These are phyloP conservation scores for Aureobasidium pullulans DNA, from an alignment of 2,329 filamentous ascomycete species.

Conservation along the genomic window DNA sequence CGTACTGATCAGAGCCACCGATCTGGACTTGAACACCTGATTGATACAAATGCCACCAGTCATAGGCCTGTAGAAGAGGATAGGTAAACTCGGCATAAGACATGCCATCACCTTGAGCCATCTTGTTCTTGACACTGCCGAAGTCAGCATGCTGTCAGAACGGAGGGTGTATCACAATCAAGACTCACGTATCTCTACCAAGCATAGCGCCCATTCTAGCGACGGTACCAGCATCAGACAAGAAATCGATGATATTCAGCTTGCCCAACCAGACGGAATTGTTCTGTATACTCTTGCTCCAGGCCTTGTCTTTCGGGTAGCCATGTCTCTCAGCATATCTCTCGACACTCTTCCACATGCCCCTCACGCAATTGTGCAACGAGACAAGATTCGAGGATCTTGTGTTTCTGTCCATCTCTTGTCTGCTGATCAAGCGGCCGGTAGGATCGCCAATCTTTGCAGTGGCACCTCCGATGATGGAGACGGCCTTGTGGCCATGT, in stretches of 20 bases:
- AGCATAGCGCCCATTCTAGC: constrained; percentile 82
- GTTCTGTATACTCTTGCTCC: constrained; percentile 63
- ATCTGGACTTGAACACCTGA: constrained; percentile 74
- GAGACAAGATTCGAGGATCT: constrained; percentile 58
- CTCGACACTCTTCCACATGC: constrained; percentile 68
- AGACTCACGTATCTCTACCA: constrained; percentile 71
- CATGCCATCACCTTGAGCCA: constrained; percentile 85
- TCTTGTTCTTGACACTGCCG: constrained; percentile 65
- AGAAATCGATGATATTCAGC: constrained; percentile 64
- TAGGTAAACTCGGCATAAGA: constrained; percentile 91
- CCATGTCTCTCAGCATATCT: constrained; percentile 57
- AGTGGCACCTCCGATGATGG: constrained; percentile 66
- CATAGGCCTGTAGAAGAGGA: constrained; percentile 88
- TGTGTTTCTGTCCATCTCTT: constrained; percentile 44
- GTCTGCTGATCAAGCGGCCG: constrained; percentile 56
- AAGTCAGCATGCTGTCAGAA: constrained; percentile 19
- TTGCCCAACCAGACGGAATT: constrained; percentile 67
- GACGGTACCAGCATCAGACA: constrained; percentile 64
- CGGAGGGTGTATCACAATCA: constrained; percentile 13
- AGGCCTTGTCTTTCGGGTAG: constrained; percentile 55
- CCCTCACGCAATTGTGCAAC: constrained; percentile 63
- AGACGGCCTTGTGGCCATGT: constrained; percentile 61
- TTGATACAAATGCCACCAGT: constrained; percentile 85
- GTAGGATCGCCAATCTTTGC: constrained; percentile 74
- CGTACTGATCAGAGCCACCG: constrained; percentile 91